Evolutionary conservation across 2,329 filamentous ascomycete species (phyloP).

Genomic region (Colletotrichum tabaci): DNA sequence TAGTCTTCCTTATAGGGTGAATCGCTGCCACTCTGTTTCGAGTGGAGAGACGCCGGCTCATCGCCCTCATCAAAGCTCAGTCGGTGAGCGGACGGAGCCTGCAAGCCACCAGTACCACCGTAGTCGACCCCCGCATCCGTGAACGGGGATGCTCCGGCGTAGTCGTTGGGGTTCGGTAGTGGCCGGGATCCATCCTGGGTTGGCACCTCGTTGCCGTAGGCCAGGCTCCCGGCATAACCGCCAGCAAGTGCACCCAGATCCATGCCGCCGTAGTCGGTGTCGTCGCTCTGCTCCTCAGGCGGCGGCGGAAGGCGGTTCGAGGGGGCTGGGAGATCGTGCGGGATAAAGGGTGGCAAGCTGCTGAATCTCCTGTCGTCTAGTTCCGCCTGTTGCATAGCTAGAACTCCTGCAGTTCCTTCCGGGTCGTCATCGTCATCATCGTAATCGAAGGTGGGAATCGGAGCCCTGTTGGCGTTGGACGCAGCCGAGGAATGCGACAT

Average conservation of each 20-base stretch:
- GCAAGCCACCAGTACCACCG: conserved; percentile 89
- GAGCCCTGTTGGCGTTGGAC: conserved; percentile 57
- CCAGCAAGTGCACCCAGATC: conserved; percentile 84
- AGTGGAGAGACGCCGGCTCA: conserved; percentile 75
- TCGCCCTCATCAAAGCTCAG: conserved; percentile 95
- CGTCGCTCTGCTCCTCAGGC: conserved; percentile 73
- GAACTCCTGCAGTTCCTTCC: conserved; percentile 86
- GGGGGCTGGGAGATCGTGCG: conserved; percentile 58
- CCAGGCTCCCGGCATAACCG: conserved; percentile 71
- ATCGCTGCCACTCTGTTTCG: conserved; percentile 72
- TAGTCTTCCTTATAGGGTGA: conserved; percentile 81
- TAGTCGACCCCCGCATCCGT: conserved; percentile 84
- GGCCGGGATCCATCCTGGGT: conserved; percentile 62
- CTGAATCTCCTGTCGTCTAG: conserved; percentile 79
- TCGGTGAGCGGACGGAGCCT: conserved; percentile 80
- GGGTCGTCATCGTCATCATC: conserved; percentile 85
- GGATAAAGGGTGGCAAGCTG: conserved; percentile 61
- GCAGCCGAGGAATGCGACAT: conserved; percentile 57
- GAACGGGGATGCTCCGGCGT: conserved; percentile 58
- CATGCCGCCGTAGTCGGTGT: conserved; percentile 80
- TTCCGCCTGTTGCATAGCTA: conserved; percentile 88
- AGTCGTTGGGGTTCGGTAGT: conserved; percentile 61
- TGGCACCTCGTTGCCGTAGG: conserved; percentile 65
- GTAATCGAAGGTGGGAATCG: conserved; percentile 55
- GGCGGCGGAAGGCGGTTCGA: conserved; percentile 59